These are phyloP conservation scores for Candida labiduridarum DNA, from an alignment of 1,139 yeast genomes.

Conservation along the genomic window DNA sequence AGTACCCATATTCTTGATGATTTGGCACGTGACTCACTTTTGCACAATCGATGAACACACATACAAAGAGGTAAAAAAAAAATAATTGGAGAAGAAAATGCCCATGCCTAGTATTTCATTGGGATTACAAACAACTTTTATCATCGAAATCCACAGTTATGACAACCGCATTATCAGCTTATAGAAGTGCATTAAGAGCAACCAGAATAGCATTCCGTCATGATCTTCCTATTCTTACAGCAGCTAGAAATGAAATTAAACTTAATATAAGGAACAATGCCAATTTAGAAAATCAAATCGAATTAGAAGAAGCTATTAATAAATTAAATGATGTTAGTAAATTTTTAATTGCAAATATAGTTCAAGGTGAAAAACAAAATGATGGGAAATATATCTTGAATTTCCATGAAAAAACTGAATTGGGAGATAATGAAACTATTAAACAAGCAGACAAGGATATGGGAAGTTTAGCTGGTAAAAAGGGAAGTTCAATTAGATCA, in stretches of 20 bases:
- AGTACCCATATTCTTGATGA: too few relatives aligned
- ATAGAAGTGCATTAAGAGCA: constrained; percentile 72
- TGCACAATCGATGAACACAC: too few relatives aligned
- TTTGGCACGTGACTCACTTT: too few relatives aligned
- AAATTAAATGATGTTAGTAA: constrained; percentile 70
- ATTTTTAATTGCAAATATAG: constrained; percentile 72
- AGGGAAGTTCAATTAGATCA: constrained; percentile 20
- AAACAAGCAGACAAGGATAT: constrained; percentile 36
- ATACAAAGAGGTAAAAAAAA: too few relatives aligned
- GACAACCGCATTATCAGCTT: constrained; percentile 51
- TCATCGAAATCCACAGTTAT: not conserved
- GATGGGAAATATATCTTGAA: constrained; percentile 56
- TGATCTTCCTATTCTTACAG: constrained; percentile 54
- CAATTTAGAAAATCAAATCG: constrained; percentile 29
- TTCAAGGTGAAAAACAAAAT: constrained; percentile 70
- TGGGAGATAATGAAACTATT: constrained; percentile 80
- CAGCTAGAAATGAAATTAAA: constrained; percentile 68
- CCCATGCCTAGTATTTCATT: not conserved
- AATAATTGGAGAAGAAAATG: too few relatives aligned
- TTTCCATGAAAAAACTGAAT: constrained; percentile 80
- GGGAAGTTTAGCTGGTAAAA: constrained; percentile 48
- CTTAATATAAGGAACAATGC: constrained; percentile 52
- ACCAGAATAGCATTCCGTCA: constrained; percentile 65
- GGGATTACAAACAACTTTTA: not conserved
- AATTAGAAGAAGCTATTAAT: constrained; percentile 54